Conservation (phyloP, 2,329 filamentous ascomycete species). For the Botrytis deweyae region DNA sequence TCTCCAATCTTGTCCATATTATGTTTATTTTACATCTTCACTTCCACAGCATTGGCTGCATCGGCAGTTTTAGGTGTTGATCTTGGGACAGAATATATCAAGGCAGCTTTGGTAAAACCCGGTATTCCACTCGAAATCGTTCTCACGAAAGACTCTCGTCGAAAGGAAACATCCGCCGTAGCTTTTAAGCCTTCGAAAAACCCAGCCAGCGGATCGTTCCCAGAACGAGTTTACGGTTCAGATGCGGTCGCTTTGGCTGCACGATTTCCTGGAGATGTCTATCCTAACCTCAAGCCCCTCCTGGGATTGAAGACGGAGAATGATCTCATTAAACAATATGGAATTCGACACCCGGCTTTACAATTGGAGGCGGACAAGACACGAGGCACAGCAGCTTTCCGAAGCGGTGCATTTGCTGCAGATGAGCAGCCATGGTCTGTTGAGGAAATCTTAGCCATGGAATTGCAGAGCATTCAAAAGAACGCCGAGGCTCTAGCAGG, state of each 20-base stretch:
- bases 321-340: slow-evolving; percentile 67
- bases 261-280: slow-evolving; percentile 89
- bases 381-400: slow-evolving; percentile 75
- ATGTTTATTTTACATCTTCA: slow-evolving; percentile 39
- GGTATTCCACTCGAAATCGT: slow-evolving; percentile 97
- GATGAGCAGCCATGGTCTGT: slow-evolving; percentile 71
- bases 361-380: slow-evolving; percentile 59
- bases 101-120: slow-evolving; percentile 92
- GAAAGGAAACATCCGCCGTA: slow-evolving; percentile 89
- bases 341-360: slow-evolving; percentile 73
- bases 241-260: slow-evolving; percentile 86
- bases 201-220: slow-evolving; percentile 65
- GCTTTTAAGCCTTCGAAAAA: slow-evolving; percentile 85
- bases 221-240: slow-evolving; percentile 87
- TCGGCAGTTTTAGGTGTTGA: slow-evolving; percentile 88
- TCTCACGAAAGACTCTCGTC: slow-evolving; percentile 93
- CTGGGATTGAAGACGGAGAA: slow-evolving; percentile 70
- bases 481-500: slow-evolving; percentile 86
- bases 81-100: slow-evolving; percentile 94
- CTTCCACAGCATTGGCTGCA: slow-evolving; percentile 40
- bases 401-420: slow-evolving; percentile 65
- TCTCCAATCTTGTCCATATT: slow-evolving; percentile 35
- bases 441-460: slow-evolving; percentile 94
- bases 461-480: slow-evolving; percentile 84
- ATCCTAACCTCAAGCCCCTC: slow-evolving; percentile 87